These are phyloP conservation scores for Dacryopinax primogenitus DNA, from an alignment of 768 basidiomycete genomes.

Conservation along the genomic window DNA sequence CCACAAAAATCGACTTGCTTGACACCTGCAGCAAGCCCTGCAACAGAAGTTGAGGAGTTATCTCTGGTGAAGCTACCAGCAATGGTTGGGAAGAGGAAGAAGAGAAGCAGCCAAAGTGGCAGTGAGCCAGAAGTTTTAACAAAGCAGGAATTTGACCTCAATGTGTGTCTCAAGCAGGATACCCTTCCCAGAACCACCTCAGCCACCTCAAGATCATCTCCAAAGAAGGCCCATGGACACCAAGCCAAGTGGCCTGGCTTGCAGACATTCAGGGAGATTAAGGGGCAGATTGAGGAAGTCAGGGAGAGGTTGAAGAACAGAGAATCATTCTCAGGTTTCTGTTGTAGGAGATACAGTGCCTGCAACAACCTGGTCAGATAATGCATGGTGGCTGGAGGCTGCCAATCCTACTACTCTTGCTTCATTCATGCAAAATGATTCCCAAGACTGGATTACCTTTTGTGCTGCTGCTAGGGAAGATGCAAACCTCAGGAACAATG, in stretches of 20 bases:
- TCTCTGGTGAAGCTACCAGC: too few relatives aligned
- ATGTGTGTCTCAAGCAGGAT: not conserved
- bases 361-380: not conserved
- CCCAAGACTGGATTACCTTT: not conserved
- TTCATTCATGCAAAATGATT: not conserved
- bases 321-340: not conserved
- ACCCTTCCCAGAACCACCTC: not conserved
- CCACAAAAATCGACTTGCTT: too few relatives aligned
- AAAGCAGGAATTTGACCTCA: too few relatives aligned
- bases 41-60: too few relatives aligned
- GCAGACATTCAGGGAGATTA: not conserved
- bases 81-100: too few relatives aligned
- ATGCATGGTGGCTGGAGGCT: not conserved
- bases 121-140: not conserved
- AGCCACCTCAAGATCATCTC: not conserved
- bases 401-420: not conserved
- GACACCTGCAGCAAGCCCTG: too few relatives aligned
- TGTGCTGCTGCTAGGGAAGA: not conserved
- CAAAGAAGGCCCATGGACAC: not conserved
- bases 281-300: not conserved
- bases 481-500: not conserved
- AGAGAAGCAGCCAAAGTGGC: not conserved
- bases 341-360: not conserved
- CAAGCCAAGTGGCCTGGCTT: not conserved
- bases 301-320: not conserved